Percentiles rank a stretch among this genome's conserved stretches.
Conservation (phyloP, 2,329 filamentous ascomycete genomes). For the Thielaviopsis punctulata region DNA sequence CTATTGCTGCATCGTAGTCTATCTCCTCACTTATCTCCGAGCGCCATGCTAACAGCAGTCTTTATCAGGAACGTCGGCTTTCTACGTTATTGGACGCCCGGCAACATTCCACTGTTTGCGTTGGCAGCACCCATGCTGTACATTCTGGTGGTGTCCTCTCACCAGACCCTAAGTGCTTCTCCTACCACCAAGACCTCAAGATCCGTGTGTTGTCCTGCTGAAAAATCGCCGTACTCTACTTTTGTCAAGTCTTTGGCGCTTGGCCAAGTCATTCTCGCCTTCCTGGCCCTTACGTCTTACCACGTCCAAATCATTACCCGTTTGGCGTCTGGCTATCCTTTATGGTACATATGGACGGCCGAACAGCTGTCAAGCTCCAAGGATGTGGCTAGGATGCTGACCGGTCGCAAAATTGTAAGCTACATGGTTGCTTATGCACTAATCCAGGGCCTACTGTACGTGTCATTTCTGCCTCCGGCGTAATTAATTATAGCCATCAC, state of each 20-base stretch:
- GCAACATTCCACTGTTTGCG: constrained; percentile 75
- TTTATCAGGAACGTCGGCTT: constrained; percentile 66
- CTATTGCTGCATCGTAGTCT: constrained; percentile 6
- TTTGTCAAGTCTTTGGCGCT: constrained; percentile 44
- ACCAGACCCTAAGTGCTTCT: neutral
- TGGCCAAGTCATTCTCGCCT: constrained; percentile 54
- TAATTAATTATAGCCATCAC: constrained; percentile 21
- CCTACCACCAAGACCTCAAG: neutral
- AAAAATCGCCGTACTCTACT: constrained; percentile 8
- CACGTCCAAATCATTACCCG: constrained; percentile 91
- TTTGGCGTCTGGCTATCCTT: constrained; percentile 69
- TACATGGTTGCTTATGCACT: constrained; percentile 69
- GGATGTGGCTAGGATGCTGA: constrained; percentile 13
- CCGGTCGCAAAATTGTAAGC: constrained; percentile 29
- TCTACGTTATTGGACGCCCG: constrained; percentile 73
- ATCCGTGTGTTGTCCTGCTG: constrained; percentile 2
- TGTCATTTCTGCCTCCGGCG: constrained; percentile 81
- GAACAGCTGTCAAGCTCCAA: constrained; percentile 20
- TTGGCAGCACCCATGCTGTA: constrained; percentile 63
- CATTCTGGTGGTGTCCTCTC: constrained; percentile 28
- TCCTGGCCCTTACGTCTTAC: constrained; percentile 59
- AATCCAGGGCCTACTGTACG: constrained; percentile 70
- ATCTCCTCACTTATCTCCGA: neutral
- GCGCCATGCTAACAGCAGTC: neutral
- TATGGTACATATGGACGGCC: constrained; percentile 78